Evolutionary conservation across 768 basidiomycete species (phyloP), one percentile per base, ranked within the genome.

Genomic region (Collybia mongolica): DNA sequence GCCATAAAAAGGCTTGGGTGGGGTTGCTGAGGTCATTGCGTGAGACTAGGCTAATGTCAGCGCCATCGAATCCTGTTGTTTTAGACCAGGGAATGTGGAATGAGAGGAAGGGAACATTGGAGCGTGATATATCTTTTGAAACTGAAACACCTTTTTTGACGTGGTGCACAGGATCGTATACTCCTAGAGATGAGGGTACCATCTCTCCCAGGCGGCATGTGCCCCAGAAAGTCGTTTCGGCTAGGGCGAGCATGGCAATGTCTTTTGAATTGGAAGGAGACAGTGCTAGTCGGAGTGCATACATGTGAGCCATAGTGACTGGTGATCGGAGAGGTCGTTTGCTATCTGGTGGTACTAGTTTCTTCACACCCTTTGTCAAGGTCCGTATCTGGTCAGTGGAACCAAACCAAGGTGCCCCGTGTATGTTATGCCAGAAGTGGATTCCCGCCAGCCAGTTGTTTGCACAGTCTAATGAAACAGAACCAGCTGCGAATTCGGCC

Each of bases 401-500:
- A 1, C 70, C 68, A 24, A 54, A 15, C 76, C 75, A 76, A 0
- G 54, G 58, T 2, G 73, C 72, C 5, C 60, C 44, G 28, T 72
- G 58, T 9, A 65, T 3, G 1, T 62, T 29, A 44, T 78, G 74
- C 72, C 73, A 78, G 2, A 57, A 57, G 0, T 65, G 52, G 0
- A 76, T 22, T 1, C 69, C 68, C 0, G 69, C 61, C 1, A 75
- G 23, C 73, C 73, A 76, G 0, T 54, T 57, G 1, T 57, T 55
- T 19, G 73, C 58, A 0, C 67, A 66, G 9, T 54, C 55, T 0
- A 63, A 65, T 0, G 62, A 56, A 0, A 54, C 44, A 0, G 24
- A 7, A 0, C 65, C 63, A 9, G 49, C 52, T 2, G 22, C 23
- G 48, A 52, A 38, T 0, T 52, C 14, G 0, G 64, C 61, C 0